Conservation (phyloP, 139 green algal genomes). For the Chlamydomonas eustigma region DNA sequence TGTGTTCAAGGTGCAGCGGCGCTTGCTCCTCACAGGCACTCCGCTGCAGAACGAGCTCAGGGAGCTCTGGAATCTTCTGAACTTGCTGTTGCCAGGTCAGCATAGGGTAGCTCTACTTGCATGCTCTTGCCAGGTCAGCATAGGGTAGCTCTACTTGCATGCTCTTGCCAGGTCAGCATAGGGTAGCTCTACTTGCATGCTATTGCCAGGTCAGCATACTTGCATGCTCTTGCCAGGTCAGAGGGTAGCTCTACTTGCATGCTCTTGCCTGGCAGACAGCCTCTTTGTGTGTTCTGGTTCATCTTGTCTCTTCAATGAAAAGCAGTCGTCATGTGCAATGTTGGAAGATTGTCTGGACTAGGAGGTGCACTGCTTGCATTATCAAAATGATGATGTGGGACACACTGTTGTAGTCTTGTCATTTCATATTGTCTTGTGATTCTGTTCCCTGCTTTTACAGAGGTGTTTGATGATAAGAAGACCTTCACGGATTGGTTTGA, state of each 20-base stretch:
- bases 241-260: too few relatives aligned
- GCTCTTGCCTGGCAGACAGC: too few relatives aligned
- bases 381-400: too few relatives aligned
- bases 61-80: constrained; percentile 94
- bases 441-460: not conserved
- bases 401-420: not conserved
- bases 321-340: too few relatives aligned
- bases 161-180: constrained; percentile 64
- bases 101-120: too few relatives aligned
- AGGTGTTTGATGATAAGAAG: constrained; percentile 94
- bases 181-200: too few relatives aligned
- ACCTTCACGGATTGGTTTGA: constrained; percentile 90
- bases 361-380: too few relatives aligned
- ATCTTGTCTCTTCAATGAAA: too few relatives aligned
- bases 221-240: too few relatives aligned
- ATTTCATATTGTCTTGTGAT: not conserved
- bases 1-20: constrained; percentile 44
- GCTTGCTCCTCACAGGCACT: constrained; percentile 64
- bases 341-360: too few relatives aligned
- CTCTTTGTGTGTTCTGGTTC: too few relatives aligned
- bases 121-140: constrained; percentile 76
- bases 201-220: constrained; percentile 67
- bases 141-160: too few relatives aligned
- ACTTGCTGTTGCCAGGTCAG: constrained; percentile 83
- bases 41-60: constrained; percentile 85